Base-by-base conservation (phyloP, 345 rosid genomes). In the Brassica incana region DNA sequence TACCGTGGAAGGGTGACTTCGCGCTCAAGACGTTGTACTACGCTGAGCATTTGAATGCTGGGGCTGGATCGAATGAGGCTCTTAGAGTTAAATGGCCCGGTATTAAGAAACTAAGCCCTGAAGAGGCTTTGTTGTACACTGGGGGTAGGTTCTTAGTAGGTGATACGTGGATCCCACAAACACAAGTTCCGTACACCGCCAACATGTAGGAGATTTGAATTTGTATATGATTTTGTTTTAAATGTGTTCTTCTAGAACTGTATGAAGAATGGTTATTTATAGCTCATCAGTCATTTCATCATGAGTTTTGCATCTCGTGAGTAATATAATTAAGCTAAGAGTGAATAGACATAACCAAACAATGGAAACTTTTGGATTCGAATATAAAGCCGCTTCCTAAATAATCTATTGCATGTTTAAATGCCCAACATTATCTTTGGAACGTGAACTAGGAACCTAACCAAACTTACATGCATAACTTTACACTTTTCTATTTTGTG, bases 81-180 rank as follows among this genome's bases (percentile, higher is more conserved):
- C 48, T 59, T 6, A 86, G 92, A 67, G 98, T 85, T 5, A 84
- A 33, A 2, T 92, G 97, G 97, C 79, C 69, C 5, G 92, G 95
- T 0, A 65, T 88, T 32, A 86, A 77, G 85, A 85, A 62, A 66
- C 33, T 88, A 0, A 11, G 69, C 0, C 50, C 79, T 0, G 20
- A 56, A 8, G 80, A 82, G 1, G 87, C 84, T 29, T 45, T 16
- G 11, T 25, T 5, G 1, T 94, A 71, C 76, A 81, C 90, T 0
- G 77, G 89, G 0, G 76, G 18, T 2, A 76, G n/a, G 29, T 87
- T 88, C 86, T 15, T 84, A 6, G 65, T 15, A 8, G 92, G 88
- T 1, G 85, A 80, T 1, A 15, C 52, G 8, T 91, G 95, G 91
- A 83, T 94, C 25, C 77, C 82, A 0, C 66, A 38, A 5, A 73